A percentile compares a stretch with the other conserved stretches of the same genome.
Evolutionary conservation across 2,329 filamentous ascomycete species (phyloP).

Genomic region (Fusarium musae): DNA sequence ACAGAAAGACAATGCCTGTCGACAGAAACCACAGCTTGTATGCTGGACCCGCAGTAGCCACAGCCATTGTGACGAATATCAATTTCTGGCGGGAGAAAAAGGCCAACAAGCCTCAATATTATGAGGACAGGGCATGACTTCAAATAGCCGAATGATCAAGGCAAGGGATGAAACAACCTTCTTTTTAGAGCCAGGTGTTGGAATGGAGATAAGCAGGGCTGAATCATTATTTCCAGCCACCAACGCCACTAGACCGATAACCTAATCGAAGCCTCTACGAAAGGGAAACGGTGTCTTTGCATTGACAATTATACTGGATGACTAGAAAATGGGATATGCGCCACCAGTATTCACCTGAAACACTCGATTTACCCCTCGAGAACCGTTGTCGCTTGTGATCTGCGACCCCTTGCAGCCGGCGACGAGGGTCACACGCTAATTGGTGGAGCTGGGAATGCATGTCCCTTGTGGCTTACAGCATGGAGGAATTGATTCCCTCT

Average conservation of each 20-base stretch:
- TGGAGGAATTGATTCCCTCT: too few species aligned
- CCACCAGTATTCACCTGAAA: background rate
- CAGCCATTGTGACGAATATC: background rate
- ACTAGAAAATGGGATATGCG: accelerated
- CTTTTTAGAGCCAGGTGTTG: background rate
- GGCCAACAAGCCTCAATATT: background rate
- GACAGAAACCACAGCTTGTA: background rate
- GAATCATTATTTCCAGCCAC: background rate
- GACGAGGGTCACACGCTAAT: background rate
- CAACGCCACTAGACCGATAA: background rate
- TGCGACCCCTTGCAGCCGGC: background rate
- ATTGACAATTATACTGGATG: accelerated
- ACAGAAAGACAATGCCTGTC: background rate
- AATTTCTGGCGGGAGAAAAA: too few species aligned
- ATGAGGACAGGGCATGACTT: background rate
- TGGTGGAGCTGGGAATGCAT: background rate
- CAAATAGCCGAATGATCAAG: background rate
- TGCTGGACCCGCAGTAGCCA: background rate
- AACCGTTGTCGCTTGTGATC: background rate
- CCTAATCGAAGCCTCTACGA: accelerated
- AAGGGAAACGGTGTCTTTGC: background rate
- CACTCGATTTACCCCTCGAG: background rate
- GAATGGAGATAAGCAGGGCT: background rate
- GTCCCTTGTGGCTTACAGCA: background rate
- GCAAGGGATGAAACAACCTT: background rate